phyloP scores from a whole-genome alignment of 768 basidiomycete genomes.

The Mycena vitilis region DNA sequence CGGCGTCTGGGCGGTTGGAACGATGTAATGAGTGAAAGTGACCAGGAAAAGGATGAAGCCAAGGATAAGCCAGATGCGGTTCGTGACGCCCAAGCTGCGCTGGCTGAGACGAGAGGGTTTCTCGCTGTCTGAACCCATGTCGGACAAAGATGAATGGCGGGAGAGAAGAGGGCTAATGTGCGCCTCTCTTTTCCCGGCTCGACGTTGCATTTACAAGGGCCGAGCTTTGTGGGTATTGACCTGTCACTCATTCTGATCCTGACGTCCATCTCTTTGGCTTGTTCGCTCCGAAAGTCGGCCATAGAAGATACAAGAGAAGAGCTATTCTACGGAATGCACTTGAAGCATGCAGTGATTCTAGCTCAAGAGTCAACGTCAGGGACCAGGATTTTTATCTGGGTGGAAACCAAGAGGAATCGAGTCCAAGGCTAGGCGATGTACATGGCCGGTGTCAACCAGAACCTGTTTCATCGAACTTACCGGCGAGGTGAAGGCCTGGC shows the following conservation, averaged over 20 bases:
- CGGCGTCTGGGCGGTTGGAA: slow-evolving; percentile 39
- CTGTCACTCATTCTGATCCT: background rate
- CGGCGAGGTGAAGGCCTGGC: too few species aligned
- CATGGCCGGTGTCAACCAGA: too few species aligned
- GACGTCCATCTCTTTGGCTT: background rate
- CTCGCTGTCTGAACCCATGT: slow-evolving; percentile 62
- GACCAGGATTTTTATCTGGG: too few species aligned
- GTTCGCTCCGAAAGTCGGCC: too few species aligned
- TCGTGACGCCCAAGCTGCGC: slow-evolving; percentile 71
- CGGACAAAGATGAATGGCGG: slow-evolving; percentile 47
- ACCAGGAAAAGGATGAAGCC: slow-evolving; percentile 65
- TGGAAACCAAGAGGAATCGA: too few species aligned
- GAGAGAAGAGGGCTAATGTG: slow-evolving; percentile 65
- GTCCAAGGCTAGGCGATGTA: too few species aligned
- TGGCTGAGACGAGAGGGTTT: slow-evolving; percentile 65
- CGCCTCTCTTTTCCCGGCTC: slow-evolving; percentile 61
- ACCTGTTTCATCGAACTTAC: too few species aligned
- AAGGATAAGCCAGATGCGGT: slow-evolving; percentile 76
- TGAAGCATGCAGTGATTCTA: too few species aligned
- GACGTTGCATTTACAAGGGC: slow-evolving; percentile 70
- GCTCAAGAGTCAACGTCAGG: too few species aligned
- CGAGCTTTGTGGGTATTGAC: slow-evolving; percentile 4
- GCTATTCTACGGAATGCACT: too few species aligned
- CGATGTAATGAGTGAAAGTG: slow-evolving; percentile 64
- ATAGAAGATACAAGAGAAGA: too few species aligned